Evolutionary conservation across 1,139 yeast genomes (phyloP).

Genomic region (Hyphopichia wangnamkhiaoensis): DNA sequence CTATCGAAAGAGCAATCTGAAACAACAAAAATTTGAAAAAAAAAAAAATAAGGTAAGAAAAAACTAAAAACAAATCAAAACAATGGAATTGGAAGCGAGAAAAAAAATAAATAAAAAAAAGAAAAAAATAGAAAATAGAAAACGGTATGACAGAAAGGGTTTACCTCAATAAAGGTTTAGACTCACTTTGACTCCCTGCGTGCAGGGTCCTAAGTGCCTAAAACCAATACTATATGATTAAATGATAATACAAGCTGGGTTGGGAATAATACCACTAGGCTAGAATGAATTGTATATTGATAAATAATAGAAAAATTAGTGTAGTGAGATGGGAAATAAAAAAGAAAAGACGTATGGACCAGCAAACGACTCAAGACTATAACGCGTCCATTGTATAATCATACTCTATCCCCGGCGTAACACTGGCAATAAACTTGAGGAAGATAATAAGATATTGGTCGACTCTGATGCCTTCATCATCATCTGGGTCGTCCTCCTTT

Average conservation of each 20-base stretch:
- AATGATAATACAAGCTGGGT: no score
- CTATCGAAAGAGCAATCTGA: no score
- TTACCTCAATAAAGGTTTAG: no score
- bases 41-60: not conserved
- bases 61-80: no score
- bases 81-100: not conserved
- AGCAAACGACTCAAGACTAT: conserved; percentile 21
- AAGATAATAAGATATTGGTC: conserved; percentile 90
- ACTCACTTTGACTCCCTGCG: no score
- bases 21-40: not conserved
- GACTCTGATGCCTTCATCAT: conserved; percentile 60
- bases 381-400: conserved; percentile 95
- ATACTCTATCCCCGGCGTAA: conserved; percentile 95
- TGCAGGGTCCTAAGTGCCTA: no score
- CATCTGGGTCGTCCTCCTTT: conserved; percentile 32
- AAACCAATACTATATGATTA: no score
- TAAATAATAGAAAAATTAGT: not conserved
- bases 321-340: not conserved
- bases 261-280: no score
- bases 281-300: not conserved
- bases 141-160: no score
- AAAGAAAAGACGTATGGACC: no score
- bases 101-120: no score
- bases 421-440: conserved; percentile 92
- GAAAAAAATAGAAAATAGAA: no score